phyloP scores from a whole-genome alignment of 2,329 filamentous ascomycete species.

The Scedosporium apiospermum region DNA sequence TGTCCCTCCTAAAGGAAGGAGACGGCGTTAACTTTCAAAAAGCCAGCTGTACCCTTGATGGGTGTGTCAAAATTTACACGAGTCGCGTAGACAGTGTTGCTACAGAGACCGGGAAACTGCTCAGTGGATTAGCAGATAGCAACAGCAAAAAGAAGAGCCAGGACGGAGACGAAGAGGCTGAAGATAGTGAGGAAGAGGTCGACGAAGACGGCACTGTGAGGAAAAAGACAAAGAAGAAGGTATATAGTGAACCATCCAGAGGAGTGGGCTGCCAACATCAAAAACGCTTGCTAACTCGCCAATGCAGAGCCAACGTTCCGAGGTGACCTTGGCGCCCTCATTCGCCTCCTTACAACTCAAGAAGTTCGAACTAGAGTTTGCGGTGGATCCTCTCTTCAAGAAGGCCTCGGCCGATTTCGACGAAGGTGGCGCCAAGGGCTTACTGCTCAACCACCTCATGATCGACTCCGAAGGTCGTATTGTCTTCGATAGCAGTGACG shows the following conservation, averaged over 20 bases:
- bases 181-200: constrained; percentile 54
- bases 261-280: no score
- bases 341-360: constrained; percentile 87
- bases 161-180: constrained; percentile 56
- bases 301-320: constrained; percentile 58
- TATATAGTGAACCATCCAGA: constrained; percentile 29
- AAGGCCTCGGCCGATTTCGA: constrained; percentile 98
- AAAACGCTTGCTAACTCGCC: not conserved
- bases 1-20: constrained; percentile 92
- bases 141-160: constrained; percentile 63
- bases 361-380: constrained; percentile 94
- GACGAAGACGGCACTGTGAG: constrained; percentile 50
- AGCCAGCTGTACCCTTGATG: constrained; percentile 92
- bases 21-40: constrained; percentile 98
- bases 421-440: constrained; percentile 90
- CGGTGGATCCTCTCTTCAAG: constrained; percentile 97
- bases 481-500: constrained; percentile 97
- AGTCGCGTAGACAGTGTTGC: constrained; percentile 97
- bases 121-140: constrained; percentile 88
- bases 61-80: constrained; percentile 98
- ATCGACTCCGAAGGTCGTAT: constrained; percentile 89
- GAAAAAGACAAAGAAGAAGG: constrained; percentile 67
- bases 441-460: constrained; percentile 91
- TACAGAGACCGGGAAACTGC: constrained; percentile 88
- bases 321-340: constrained; percentile 83